Evolutionary conservation across 805 yeast genomes (phyloP).

Genomic region (Metschnikowia vanudenii): DNA sequence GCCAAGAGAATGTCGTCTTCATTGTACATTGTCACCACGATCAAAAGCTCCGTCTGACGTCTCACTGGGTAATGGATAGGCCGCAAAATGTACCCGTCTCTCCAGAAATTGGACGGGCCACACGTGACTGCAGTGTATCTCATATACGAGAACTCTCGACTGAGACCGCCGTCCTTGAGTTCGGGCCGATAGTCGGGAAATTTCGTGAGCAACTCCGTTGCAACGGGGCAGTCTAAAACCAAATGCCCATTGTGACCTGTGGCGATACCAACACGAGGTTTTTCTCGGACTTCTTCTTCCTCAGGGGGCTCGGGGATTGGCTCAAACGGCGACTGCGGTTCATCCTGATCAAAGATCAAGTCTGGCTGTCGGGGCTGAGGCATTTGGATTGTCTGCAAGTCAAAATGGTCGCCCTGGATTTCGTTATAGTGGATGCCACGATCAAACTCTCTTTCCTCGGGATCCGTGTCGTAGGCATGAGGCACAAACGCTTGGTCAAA

Average conservation of each 20-base stretch:
- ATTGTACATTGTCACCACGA: conserved; percentile 65
- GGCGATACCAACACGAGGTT: conserved; percentile 30
- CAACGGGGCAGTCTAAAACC: conserved; percentile 85
- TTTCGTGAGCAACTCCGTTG: conserved; percentile 56
- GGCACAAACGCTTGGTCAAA: conserved; percentile 44
- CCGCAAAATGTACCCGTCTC: conserved; percentile 55
- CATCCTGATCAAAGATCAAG: conserved; percentile 14
- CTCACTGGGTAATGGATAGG: conserved; percentile 52
- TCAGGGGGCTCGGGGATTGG: conserved; percentile 33
- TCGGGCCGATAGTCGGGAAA: conserved; percentile 39
- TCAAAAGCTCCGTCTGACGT: conserved; percentile 58
- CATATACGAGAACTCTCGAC: conserved; percentile 59
- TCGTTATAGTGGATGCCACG: conserved; percentile 37
- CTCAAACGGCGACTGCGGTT: conserved; percentile 31
- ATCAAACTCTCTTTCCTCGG: conserved; percentile 42
- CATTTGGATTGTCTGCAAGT: conserved; percentile 33
- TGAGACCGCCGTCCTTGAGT: conserved; percentile 39
- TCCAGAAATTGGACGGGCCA: conserved; percentile 63
- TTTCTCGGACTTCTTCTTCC: conserved; percentile 31
- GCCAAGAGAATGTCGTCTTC: conserved; percentile 64
- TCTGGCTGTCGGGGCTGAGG: conserved; percentile 18
- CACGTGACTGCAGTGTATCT: conserved; percentile 64
- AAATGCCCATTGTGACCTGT: conserved; percentile 61
- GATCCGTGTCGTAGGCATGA: conserved; percentile 41
- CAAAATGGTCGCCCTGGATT: conserved; percentile 43